Evolutionary conservation across 345 rosid species (phyloP).

Genomic region (Acer yangbiense): DNA sequence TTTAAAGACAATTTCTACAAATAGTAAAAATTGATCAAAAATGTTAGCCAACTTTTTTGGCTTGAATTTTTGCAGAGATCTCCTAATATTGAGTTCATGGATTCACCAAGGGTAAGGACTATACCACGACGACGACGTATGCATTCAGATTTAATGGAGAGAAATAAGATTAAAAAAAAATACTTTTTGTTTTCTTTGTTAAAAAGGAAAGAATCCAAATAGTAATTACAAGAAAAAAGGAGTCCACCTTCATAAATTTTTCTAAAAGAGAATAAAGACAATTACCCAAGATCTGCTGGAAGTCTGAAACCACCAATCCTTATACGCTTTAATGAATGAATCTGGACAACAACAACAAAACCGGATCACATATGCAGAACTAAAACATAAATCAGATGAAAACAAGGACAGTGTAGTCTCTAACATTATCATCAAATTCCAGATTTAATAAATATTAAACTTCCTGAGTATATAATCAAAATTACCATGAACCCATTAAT

Average conservation of each 20-base stretch:
- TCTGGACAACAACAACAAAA: slow-evolving; percentile 43
- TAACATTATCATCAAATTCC: neutral
- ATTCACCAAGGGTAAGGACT: neutral
- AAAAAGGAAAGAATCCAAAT: neutral
- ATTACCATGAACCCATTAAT: neutral
- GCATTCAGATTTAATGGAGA: neutral
- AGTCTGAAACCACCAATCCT: slow-evolving; percentile 92
- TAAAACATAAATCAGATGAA: slow-evolving; percentile 1
- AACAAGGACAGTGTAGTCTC: slow-evolving; percentile 12
- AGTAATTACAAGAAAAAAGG: neutral
- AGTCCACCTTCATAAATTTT: neutral
- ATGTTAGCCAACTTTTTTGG: neutral
- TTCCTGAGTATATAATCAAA: slow-evolving; percentile 8
- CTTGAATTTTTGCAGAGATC: neutral
- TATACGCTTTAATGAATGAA: slow-evolving; percentile 75
- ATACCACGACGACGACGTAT: neutral
- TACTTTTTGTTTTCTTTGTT: neutral
- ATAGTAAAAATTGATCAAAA: neutral
- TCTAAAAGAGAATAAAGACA: slow-evolving; percentile 9
- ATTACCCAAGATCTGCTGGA: slow-evolving; percentile 90
- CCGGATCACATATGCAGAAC: slow-evolving; percentile 6
- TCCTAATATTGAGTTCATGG: neutral
- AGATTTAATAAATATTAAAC: neutral
- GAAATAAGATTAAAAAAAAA: neutral
- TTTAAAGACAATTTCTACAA: neutral